These are phyloP conservation scores for Thoreauomyces humboldtii DNA, from an alignment of 192 early-diverging fungal species.

Conservation along the genomic window DNA sequence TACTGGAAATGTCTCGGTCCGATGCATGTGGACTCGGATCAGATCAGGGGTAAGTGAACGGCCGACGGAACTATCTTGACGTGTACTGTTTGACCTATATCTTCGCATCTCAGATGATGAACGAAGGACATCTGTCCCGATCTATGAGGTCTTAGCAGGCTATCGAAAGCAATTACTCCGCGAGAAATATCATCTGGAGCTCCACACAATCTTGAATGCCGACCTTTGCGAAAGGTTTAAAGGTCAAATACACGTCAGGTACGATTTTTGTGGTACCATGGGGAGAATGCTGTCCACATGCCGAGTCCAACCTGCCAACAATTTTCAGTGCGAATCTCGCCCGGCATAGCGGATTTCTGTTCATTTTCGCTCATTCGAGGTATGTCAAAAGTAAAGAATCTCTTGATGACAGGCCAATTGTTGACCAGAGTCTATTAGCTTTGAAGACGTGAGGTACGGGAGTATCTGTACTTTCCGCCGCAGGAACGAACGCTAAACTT, in stretches of 20 bases:
- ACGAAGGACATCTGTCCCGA: too few relatives aligned
- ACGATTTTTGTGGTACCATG: too few relatives aligned
- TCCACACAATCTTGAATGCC: neutral
- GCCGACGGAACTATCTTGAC: too few relatives aligned
- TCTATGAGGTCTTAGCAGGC: too few relatives aligned
- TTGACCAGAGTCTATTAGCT: too few relatives aligned
- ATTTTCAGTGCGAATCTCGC: slow-evolving; percentile 6
- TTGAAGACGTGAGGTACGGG: too few relatives aligned
- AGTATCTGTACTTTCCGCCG: too few relatives aligned
- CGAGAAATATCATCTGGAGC: neutral
- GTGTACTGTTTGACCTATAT: too few relatives aligned
- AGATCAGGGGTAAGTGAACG: neutral
- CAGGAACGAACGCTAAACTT: too few relatives aligned
- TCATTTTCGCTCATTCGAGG: slow-evolving; percentile 21
- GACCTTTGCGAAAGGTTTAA: neutral
- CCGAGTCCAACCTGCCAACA: too few relatives aligned
- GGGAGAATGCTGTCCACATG: too few relatives aligned
- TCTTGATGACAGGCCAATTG: neutral
- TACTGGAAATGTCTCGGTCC: slow-evolving; percentile 31
- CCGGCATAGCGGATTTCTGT: slow-evolving; percentile 10
- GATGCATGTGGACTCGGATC: neutral
- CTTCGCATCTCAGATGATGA: too few relatives aligned
- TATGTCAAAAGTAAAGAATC: neutral
- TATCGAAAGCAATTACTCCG: slow-evolving; percentile 1
- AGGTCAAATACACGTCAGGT: slow-evolving; percentile 16